phyloP scores from a whole-genome alignment of 2,329 filamentous ascomycete genomes.

The Penicillium sp. region DNA sequence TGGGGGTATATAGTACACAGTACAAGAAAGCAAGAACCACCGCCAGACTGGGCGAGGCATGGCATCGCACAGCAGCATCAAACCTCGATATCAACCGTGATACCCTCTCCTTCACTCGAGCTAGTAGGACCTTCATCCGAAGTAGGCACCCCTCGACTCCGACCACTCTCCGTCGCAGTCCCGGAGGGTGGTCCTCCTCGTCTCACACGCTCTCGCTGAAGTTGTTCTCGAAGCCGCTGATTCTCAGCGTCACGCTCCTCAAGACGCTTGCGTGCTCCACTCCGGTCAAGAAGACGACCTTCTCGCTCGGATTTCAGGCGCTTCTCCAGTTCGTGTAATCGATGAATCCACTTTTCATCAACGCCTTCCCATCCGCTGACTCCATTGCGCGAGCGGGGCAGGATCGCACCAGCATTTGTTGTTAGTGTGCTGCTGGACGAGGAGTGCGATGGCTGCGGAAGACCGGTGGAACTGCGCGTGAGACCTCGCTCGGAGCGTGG shows the following conservation, averaged over 20 bases:
- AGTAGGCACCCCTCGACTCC: slow-evolving; percentile 18
- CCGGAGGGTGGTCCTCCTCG: slow-evolving; percentile 34
- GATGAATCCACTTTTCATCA: slow-evolving; percentile 75
- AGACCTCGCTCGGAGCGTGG: slow-evolving; percentile 35
- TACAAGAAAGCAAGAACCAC: slow-evolving; percentile 15
- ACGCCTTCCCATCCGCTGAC: slow-evolving; percentile 52
- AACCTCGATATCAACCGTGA: slow-evolving; percentile 45
- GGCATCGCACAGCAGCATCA: slow-evolving; percentile 32
- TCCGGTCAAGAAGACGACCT: slow-evolving; percentile 79
- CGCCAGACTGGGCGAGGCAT: not conserved
- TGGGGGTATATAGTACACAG: slow-evolving; percentile 20
- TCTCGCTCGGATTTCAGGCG: slow-evolving; percentile 90
- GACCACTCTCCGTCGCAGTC: slow-evolving; percentile 27
- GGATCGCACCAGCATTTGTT: slow-evolving; percentile 34
- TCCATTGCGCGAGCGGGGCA: slow-evolving; percentile 30
- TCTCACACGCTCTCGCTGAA: slow-evolving; percentile 60
- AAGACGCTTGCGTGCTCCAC: slow-evolving; percentile 77
- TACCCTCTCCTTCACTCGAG: slow-evolving; percentile 44
- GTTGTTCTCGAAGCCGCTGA: slow-evolving; percentile 66
- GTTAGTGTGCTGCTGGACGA: slow-evolving; percentile 39
- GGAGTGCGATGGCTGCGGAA: slow-evolving; percentile 41
- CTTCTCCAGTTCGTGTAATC: slow-evolving; percentile 83
- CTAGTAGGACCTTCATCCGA: slow-evolving; percentile 40
- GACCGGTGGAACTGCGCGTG: slow-evolving; percentile 37
- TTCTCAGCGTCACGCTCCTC: slow-evolving; percentile 77